Base-by-base conservation (phyloP, 2,329 filamentous ascomycete genomes). In the Metarhizium brunneum region DNA sequence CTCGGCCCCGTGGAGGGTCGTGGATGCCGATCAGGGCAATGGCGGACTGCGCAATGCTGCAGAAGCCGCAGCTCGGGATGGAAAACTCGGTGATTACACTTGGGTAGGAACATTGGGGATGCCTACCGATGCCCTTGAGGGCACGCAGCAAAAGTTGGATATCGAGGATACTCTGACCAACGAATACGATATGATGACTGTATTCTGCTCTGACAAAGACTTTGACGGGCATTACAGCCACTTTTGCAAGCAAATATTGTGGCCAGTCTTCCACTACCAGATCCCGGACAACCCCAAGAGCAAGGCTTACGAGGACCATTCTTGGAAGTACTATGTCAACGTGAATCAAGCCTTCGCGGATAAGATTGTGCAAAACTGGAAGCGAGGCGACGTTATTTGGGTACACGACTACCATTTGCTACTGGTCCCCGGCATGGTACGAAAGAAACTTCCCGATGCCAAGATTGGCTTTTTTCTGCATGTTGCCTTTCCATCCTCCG, bases 191-290 rank as follows among this genome's bases (percentile, higher is more conserved):
- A 91, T 90, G 64, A 71, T 95, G 61, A 84, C 88, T 2, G 91
- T 96, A 38, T 95, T 87, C 69, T 87, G 89, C 69, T 88, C 84
- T 58, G 92, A 97, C 73, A 90, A 87, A 67, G 92, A 97, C 70
- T 91, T 96, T 67, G 88, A 96, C 65, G 91, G 92, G 1, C 92
- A 96, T 72, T 97, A 97, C 67, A 84, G 87, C 13, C 92, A 96
- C 71, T 97, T 94, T 69, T 96, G 92, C 84, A 97, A 97, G 75
- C 90, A 92, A 66, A 96, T 97, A 55, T 78, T 97, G 6, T 97
- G 92, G 92, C 92, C 92, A 1, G 92, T 96, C 58, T 95, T 97
- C 71, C 92, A 97, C 72, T 97, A 97, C 70, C 92, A 96, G 71
- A 95, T 97, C 57, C 94, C 92, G 0, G 94, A 97, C 68, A 95